Evolutionary conservation across 768 basidiomycete species (phyloP).

Genomic region (Tephrocybe sp.): DNA sequence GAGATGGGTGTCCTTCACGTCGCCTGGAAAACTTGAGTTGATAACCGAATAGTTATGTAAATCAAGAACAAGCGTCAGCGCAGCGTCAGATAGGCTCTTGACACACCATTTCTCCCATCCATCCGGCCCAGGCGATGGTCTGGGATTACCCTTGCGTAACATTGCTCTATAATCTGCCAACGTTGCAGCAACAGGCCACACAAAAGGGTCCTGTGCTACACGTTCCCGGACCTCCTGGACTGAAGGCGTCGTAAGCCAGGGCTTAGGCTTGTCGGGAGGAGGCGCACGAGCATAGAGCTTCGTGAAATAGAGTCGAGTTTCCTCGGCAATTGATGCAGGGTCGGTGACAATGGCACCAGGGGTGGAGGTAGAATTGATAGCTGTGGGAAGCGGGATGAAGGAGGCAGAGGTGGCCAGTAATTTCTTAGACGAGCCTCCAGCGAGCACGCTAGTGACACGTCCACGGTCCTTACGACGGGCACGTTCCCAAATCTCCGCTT

Average conservation of each 20-base stretch:
- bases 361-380: constrained; percentile 5
- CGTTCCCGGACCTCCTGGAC: neutral
- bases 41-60: constrained; percentile 11
- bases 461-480: neutral
- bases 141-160: constrained; percentile 8
- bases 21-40: neutral
- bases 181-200: neutral
- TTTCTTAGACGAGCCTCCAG: constrained; percentile 5
- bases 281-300: constrained; percentile 11
- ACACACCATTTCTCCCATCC: constrained; percentile 15
- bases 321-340: too few relatives aligned
- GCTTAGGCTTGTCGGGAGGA: constrained; percentile 17
- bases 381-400: constrained; percentile 7
- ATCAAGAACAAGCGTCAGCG: constrained; percentile 5
- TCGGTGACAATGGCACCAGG: constrained; percentile 10
- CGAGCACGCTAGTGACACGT: neutral
- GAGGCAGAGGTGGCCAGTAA: neutral
- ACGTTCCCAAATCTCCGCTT: neutral
- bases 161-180: constrained; percentile 10
- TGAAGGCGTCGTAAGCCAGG: constrained; percentile 21
- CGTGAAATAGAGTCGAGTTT: constrained; percentile 20
- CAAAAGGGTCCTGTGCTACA: neutral
- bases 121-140: constrained; percentile 7
- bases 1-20: constrained; percentile 6
- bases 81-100: constrained; percentile 5